phyloP scores from a whole-genome alignment of 148 eudicot species.

The Rhododendron kiyosumense region DNA sequence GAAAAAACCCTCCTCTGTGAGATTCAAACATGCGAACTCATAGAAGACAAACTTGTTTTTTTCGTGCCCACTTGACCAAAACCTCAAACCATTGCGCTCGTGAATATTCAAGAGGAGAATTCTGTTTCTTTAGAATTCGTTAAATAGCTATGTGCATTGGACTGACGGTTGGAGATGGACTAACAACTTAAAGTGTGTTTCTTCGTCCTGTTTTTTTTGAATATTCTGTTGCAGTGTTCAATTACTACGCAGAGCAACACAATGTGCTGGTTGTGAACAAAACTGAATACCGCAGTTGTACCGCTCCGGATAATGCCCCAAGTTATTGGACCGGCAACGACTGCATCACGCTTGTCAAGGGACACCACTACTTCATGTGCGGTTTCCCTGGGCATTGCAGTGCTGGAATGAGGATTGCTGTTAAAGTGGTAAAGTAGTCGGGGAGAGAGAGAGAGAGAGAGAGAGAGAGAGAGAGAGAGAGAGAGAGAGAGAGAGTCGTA shows the following conservation, averaged over 20 bases:
- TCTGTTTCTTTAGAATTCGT: neutral
- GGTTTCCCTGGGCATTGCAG: slow-evolving; percentile 39
- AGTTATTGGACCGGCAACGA: slow-evolving; percentile 39
- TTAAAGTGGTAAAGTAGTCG: slow-evolving; percentile 22
- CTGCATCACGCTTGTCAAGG: slow-evolving; percentile 37
- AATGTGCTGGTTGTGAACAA: slow-evolving; percentile 33
- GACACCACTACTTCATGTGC: slow-evolving; percentile 62
- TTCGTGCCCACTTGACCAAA: too few relatives aligned
- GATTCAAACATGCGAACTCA: too few relatives aligned
- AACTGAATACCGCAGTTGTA: slow-evolving; percentile 33
- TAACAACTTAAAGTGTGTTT: neutral
- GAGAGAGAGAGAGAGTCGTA: neutral
- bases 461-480: too few relatives aligned
- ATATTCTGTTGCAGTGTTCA: slow-evolving; percentile 33
- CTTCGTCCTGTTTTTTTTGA: neutral
- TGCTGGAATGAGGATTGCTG: slow-evolving; percentile 53
- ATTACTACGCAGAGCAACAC: slow-evolving; percentile 28
- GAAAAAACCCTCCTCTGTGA: too few relatives aligned
- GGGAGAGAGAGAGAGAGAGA: too few relatives aligned
- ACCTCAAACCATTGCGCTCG: too few relatives aligned
- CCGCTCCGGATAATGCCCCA: slow-evolving; percentile 25
- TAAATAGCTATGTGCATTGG: neutral
- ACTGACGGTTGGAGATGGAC: neutral
- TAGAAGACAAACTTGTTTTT: too few relatives aligned
- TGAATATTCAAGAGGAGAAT: too few relatives aligned